Conservation (phyloP, 176 grass and related monocot species). For the Rhipidocladum racemiflorum region DNA sequence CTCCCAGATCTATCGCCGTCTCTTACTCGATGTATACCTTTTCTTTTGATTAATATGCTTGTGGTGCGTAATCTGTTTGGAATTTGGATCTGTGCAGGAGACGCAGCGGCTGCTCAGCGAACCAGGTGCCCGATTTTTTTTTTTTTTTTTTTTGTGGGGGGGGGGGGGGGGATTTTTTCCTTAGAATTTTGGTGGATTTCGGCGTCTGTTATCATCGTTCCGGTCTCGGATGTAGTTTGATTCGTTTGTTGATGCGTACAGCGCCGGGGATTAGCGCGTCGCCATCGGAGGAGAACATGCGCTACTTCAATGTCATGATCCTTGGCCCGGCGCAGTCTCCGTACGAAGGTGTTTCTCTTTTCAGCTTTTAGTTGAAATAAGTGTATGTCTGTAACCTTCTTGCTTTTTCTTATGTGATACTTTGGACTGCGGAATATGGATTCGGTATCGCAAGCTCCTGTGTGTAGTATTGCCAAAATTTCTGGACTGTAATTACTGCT, state of each 20-base stretch:
- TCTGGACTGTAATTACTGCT: background rate
- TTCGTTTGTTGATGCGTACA: conserved; percentile 33
- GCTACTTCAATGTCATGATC: conserved; percentile 97
- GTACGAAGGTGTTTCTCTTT: conserved; percentile 49
- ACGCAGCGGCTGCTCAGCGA: conserved; percentile 92
- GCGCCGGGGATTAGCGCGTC: conserved; percentile 91
- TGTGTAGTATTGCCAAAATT: background rate
- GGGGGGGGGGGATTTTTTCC: background rate
- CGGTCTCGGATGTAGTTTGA: background rate
- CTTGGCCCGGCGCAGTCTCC: conserved; percentile 81
- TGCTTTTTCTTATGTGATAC: background rate
- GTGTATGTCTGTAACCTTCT: background rate
- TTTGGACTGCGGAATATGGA: background rate
- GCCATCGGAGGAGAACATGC: conserved; percentile 92
- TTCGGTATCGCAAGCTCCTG: background rate
- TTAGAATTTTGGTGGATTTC: conserved; percentile 26
- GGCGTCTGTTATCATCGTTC: background rate
- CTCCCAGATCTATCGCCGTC: conserved; percentile 5
- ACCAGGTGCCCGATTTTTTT: conserved; percentile 48
- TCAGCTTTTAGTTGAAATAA: background rate
- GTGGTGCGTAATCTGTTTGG: conserved; percentile 5
- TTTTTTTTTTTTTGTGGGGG: too few relatives aligned
- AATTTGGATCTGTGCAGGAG: conserved; percentile 66
- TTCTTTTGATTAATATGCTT: background rate
- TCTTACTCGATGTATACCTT: background rate